A percentile compares a stretch with the other conserved stretches of the same genome.
Evolutionary conservation across 2,329 filamentous ascomycete genomes (phyloP).

Genomic region (Alternaria rosae): DNA sequence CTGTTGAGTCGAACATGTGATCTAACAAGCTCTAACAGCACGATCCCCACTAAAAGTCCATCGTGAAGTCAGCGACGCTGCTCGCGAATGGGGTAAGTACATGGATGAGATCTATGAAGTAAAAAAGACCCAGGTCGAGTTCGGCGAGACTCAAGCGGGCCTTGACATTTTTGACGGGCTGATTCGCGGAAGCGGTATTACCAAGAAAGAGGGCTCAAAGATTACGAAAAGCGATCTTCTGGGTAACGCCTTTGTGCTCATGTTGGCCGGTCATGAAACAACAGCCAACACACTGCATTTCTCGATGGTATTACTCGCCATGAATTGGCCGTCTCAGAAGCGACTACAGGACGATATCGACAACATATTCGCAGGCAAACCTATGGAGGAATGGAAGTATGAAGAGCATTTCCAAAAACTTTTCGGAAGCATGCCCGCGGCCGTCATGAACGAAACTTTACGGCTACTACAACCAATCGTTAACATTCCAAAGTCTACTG

Average conservation of each 20-base stretch:
- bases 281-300: conserved; percentile 80
- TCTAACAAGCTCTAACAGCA: conserved; percentile 21
- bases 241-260: conserved; percentile 71
- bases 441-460: conserved; percentile 79
- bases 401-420: conserved; percentile 71
- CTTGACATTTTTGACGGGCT: conserved; percentile 64
- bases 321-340: conserved; percentile 69
- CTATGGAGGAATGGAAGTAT: conserved; percentile 73
- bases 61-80: conserved; percentile 62
- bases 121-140: conserved; percentile 60
- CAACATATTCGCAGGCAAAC: conserved; percentile 65
- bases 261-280: conserved; percentile 81
- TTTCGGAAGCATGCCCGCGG: conserved; percentile 73
- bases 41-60: conserved; percentile 55
- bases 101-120: conserved; percentile 72
- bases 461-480: conserved; percentile 75
- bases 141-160: conserved; percentile 48
- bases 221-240: conserved; percentile 65
- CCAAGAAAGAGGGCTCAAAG: conserved; percentile 41
- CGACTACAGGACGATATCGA: conserved; percentile 74
- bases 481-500: conserved; percentile 72
- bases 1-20: no score
- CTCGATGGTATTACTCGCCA: conserved; percentile 71
- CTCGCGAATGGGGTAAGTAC: conserved; percentile 71
- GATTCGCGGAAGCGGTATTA: conserved; percentile 46